Evolutionary conservation across 2,329 filamentous ascomycete genomes (phyloP), one percentile per base, ranked within the genome.

Genomic region (Cladosporium sp.): DNA sequence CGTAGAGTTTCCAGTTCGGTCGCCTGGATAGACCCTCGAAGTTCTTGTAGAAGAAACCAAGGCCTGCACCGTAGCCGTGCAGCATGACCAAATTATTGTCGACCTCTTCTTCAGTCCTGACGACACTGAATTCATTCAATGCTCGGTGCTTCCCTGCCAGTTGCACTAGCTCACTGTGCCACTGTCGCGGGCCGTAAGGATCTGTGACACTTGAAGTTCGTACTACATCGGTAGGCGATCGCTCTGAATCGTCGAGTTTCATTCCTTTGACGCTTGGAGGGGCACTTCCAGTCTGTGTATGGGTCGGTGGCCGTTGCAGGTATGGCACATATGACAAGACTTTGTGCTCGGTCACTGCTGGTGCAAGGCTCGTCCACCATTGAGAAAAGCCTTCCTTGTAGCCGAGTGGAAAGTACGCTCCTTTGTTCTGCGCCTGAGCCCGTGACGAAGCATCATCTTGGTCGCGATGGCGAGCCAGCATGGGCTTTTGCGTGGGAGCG

Each of bases 11-110:
- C 86, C 94, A 95, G 25, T 92, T 91, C 25, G 82, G 79, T 1
- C 85, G 77, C 17, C 92, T 85, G 45, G 88, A 92, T 34, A 99
- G 76, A 5, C 87, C 85, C 73, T 99, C 94, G 60, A 96, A 96
- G 71, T 99, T 99, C 76, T 94, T 93, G 80, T 97, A 99, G 80
- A 96, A 99, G 75, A 99, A 97, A 20, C 93, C 94, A 0, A 99
- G 81, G 0, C 94, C 94, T 2, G 94, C 94, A 47, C 94, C 94
- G 73, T 99, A 99, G 60, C 94, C 94, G 71, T 99, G 94, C 4
- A 99, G 78, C 84, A 99, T 96, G 44, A 99, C 93, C 15, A 99
- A 79, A 42, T 90, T 94, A 68, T 97, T 87, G 47, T 95, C 87
- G 0, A 85, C 83, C 4, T 86, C 75, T 70, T 97, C 92, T 35